These are phyloP conservation scores for Boletus reticuloceps DNA, from an alignment of 768 basidiomycete species.

Conservation along the genomic window DNA sequence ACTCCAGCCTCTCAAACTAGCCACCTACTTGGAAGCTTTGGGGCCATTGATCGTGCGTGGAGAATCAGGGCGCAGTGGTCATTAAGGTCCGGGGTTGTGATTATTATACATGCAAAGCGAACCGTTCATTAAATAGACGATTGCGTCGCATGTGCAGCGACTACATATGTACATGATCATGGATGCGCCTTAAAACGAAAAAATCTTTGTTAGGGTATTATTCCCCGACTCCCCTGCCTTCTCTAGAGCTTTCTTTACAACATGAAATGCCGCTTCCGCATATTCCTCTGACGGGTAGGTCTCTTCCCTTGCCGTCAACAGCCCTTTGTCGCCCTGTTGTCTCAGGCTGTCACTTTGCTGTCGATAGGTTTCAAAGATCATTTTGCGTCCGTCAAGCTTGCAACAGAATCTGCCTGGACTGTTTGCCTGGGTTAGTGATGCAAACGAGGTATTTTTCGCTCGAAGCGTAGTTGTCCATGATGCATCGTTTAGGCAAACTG, in stretches of 20 bases:
- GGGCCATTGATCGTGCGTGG: no score
- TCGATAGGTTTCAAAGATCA: not conserved
- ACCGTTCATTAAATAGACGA: no score
- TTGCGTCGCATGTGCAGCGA: no score
- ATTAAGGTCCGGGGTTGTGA: no score
- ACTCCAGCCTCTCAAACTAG: no score
- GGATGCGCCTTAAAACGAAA: no score
- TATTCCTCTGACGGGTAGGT: not conserved
- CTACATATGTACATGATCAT: no score
- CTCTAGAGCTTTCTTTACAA: not conserved
- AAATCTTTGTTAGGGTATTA: not conserved
- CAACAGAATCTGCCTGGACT: not conserved
- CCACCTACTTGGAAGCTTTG: no score
- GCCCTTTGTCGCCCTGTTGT: not conserved
- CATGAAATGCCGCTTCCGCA: not conserved
- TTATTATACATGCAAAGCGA: no score
- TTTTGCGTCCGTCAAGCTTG: not conserved
- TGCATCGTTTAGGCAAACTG: not conserved
- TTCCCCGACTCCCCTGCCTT: not conserved
- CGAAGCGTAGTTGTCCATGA: not conserved
- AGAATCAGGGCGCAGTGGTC: no score
- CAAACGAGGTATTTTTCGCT: not conserved
- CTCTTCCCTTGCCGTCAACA: not conserved
- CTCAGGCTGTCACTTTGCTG: not conserved
- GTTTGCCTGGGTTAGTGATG: not conserved